A percentile compares a stretch with the other conserved stretches of the same genome.
Evolutionary conservation across 176 grass and related monocot species (phyloP).

Genomic region (Luzula sylvatica): DNA sequence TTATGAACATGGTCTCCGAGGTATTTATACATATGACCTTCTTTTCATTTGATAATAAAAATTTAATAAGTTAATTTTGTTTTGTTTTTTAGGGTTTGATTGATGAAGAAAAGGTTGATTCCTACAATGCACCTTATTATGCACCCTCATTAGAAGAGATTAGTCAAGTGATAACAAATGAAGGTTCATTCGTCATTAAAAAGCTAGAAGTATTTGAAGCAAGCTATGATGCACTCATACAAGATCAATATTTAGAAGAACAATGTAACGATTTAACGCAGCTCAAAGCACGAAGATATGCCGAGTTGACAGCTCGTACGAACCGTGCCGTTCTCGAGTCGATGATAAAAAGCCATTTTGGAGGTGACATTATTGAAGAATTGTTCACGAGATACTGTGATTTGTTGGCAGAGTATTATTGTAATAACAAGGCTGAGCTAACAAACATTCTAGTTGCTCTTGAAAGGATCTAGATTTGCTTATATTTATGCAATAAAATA

Average conservation of each 20-base stretch:
- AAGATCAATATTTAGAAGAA: not conserved
- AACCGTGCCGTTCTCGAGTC: constrained; percentile 33
- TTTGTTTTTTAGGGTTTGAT: constrained; percentile 22
- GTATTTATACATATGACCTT: no score
- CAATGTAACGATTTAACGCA: not conserved
- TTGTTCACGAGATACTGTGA: constrained; percentile 30
- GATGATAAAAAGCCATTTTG: constrained; percentile 47
- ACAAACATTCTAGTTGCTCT: constrained; percentile 39
- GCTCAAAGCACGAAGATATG: not conserved
- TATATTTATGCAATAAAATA: no score
- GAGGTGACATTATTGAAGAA: constrained; percentile 23
- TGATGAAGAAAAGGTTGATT: constrained; percentile 29
- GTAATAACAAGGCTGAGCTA: constrained; percentile 17
- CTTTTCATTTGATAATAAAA: not conserved
- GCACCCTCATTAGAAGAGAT: constrained; percentile 36
- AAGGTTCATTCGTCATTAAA: constrained; percentile 38
- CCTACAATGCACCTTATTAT: constrained; percentile 45
- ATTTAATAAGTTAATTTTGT: not conserved
- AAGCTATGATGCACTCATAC: constrained; percentile 5
- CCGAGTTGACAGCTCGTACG: constrained; percentile 6
- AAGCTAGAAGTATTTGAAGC: constrained; percentile 31
- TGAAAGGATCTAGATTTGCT: constrained; percentile 17
- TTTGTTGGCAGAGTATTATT: constrained; percentile 29
- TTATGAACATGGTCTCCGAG: constrained; percentile 31
- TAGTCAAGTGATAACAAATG: constrained; percentile 13